A percentile compares a stretch with the other conserved stretches of the same genome.
Conservation (phyloP, 208 protist genomes). For the Crithidia brevicula region DNA sequence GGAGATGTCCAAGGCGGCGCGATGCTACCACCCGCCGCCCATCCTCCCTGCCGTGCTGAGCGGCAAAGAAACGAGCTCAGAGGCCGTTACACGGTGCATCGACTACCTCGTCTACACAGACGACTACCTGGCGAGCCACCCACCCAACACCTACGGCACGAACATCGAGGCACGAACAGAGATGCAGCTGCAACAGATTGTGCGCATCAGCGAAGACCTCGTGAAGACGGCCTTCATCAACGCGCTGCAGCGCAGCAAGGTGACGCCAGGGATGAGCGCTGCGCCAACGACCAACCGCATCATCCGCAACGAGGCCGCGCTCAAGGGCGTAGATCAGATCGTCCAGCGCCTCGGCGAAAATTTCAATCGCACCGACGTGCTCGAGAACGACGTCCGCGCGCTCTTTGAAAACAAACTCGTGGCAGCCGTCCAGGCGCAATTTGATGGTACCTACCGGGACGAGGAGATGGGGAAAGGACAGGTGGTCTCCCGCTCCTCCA, state of each 20-base stretch:
- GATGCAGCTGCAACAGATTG: slow-evolving; percentile 58
- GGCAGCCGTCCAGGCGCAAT: slow-evolving; percentile 44
- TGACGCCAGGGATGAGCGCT: neutral
- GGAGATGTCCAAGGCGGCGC: slow-evolving; percentile 82
- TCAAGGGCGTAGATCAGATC: slow-evolving; percentile 65
- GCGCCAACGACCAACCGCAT: slow-evolving; percentile 26
- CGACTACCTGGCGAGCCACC: slow-evolving; percentile 78
- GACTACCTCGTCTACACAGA: slow-evolving; percentile 91
- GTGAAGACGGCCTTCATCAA: slow-evolving; percentile 74
- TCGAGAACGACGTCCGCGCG: slow-evolving; percentile 62
- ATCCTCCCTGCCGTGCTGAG: slow-evolving; percentile 65
- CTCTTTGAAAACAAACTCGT: slow-evolving; percentile 56
- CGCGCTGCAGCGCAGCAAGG: slow-evolving; percentile 47
- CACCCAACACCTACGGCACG: slow-evolving; percentile 59
- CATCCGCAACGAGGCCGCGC: slow-evolving; percentile 63
- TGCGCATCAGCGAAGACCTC: slow-evolving; percentile 66
- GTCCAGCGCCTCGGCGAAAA: slow-evolving; percentile 79
- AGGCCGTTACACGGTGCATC: slow-evolving; percentile 68
- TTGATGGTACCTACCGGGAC: slow-evolving; percentile 62
- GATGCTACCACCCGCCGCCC: slow-evolving; percentile 85
- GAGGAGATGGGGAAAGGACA: slow-evolving; percentile 59
- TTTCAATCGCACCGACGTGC: slow-evolving; percentile 73
- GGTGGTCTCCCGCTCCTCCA: slow-evolving; percentile 12
- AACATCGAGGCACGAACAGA: slow-evolving; percentile 53
- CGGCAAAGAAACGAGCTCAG: slow-evolving; percentile 59